These are phyloP conservation scores for Murraya paniculata DNA, from an alignment of 345 rosid species.

Conservation along the genomic window DNA sequence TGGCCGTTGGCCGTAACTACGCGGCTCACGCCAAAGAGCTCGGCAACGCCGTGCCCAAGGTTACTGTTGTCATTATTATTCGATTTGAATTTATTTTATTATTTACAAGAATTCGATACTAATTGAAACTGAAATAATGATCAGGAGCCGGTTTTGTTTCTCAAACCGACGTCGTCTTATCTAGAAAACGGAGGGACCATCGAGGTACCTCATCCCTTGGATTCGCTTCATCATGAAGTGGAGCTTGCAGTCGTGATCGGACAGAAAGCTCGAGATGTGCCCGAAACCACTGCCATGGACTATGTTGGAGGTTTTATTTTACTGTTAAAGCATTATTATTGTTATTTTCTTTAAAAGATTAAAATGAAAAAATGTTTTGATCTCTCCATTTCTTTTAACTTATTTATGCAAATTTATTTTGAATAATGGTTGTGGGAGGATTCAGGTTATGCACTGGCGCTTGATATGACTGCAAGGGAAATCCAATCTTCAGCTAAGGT, in stretches of 20 bases:
- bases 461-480: constrained; percentile 96
- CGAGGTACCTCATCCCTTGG: constrained; percentile 71
- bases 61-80: constrained; percentile 4
- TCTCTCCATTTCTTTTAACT: not conserved
- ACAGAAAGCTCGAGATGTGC: constrained; percentile 76
- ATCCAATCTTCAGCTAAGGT: constrained; percentile 88
- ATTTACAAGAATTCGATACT: not conserved
- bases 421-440: constrained; percentile 3
- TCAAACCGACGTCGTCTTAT: constrained; percentile 93
- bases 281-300: constrained; percentile 75
- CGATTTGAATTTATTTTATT: too few relatives aligned
- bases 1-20: constrained; percentile 95
- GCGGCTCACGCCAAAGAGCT: constrained; percentile 96
- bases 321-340: not conserved
- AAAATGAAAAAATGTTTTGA: too few relatives aligned
- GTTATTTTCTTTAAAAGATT: not conserved
- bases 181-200: constrained; percentile 85
- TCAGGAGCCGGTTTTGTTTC: constrained; percentile 83
- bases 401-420: not conserved
- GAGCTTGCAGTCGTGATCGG: constrained; percentile 91
- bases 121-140: not conserved
- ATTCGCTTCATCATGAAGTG: constrained; percentile 87
- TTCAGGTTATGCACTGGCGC: constrained; percentile 83
- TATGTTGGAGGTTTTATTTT: constrained; percentile 68
- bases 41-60: constrained; percentile 92